Evolutionary conservation across 768 basidiomycete genomes (phyloP), one percentile per base, ranked within the genome.

Genomic region (Tricholoma matsutake): DNA sequence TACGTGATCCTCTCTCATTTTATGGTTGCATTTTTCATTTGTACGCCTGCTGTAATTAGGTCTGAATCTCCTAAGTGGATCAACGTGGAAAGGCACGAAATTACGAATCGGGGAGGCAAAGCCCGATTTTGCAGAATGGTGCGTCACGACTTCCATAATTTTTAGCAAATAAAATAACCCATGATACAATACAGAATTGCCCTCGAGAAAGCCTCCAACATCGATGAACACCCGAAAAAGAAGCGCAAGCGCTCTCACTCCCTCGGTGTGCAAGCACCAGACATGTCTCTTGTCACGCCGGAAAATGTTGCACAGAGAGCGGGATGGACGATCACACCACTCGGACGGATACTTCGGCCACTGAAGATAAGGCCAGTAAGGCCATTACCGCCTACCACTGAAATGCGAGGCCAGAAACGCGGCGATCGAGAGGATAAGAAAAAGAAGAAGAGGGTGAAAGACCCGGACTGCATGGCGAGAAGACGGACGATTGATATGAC

Each of bases 61-160:
- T 72, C 77, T 91, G 71, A 92, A 85, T 68, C 71, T 84, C 2
- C 79, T 94, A 28, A 92, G 88, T 62, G 92, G 93, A 35, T 85
- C 89, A 6, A 90, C 84, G 0, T 95, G 91, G 90, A 94, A 92
- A 75, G 93, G 93, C n/a, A 76, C 91, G 20, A 93, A 89, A 65
- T 75, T 94, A 32, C 82, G 91, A 16, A 83, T 94, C 37, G 91
- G 91, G 7, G 91, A 93, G 65, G 92, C 92, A n/a, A 89, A 85
- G 62, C 87, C 87, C 1, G 87, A 92, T 70, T 93, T 80, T 67
- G 72, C 71, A 2, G 84, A 87, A 68, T 79, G 85, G 92, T 89
- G 55, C 39, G 78, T 65, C 22, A 62, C 52, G 13, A 58, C 61
- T 2, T 37, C 28, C 3, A n/a, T 43, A 45, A 37, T 9, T 62